phyloP scores from a whole-genome alignment of 1,139 yeast species.

The Pichia sp. region DNA sequence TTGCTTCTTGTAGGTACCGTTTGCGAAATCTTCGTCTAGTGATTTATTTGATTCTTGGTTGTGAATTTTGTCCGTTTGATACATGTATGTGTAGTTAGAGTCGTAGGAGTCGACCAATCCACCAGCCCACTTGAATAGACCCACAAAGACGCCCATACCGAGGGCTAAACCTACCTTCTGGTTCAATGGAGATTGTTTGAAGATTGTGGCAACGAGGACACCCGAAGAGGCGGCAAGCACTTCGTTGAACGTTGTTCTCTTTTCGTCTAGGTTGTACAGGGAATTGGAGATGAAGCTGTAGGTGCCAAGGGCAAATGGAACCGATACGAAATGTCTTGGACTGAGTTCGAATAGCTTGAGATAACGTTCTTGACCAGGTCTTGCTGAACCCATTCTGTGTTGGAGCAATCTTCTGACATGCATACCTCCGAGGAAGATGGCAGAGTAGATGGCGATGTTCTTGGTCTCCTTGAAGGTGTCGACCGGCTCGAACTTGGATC shows the following conservation, averaged over 20 bases:
- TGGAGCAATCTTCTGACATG: conserved; percentile 34
- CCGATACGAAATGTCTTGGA: conserved; percentile 30
- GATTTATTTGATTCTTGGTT: conserved; percentile 28
- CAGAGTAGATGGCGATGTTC: conserved; percentile 39
- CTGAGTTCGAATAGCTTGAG: conserved; percentile 30
- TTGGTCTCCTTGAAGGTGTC: conserved; percentile 43
- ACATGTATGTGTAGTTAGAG: conserved; percentile 26
- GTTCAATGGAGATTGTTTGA: conserved; percentile 33
- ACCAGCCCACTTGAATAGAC: conserved; percentile 43
- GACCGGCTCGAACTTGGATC: conserved; percentile 35
- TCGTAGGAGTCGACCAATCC: conserved; percentile 29
- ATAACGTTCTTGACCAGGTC: conserved; percentile 34
- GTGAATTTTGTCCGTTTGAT: conserved; percentile 24
- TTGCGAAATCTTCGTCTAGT: conserved; percentile 35
- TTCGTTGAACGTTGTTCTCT: conserved; percentile 38
- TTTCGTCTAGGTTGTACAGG: conserved; percentile 31
- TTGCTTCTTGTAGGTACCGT: conserved; percentile 44
- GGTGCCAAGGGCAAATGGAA: conserved; percentile 32
- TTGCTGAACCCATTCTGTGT: conserved; percentile 33
- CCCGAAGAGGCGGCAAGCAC: conserved; percentile 49
- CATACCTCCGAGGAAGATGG: conserved; percentile 33
- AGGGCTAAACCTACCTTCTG: conserved; percentile 43
- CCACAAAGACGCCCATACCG: conserved; percentile 29
- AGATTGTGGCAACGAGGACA: conserved; percentile 33
- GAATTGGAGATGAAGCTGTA: conserved; percentile 31